These are phyloP conservation scores for Alternaria sp. DNA, from an alignment of 2,329 filamentous ascomycete species.

Conservation along the genomic window DNA sequence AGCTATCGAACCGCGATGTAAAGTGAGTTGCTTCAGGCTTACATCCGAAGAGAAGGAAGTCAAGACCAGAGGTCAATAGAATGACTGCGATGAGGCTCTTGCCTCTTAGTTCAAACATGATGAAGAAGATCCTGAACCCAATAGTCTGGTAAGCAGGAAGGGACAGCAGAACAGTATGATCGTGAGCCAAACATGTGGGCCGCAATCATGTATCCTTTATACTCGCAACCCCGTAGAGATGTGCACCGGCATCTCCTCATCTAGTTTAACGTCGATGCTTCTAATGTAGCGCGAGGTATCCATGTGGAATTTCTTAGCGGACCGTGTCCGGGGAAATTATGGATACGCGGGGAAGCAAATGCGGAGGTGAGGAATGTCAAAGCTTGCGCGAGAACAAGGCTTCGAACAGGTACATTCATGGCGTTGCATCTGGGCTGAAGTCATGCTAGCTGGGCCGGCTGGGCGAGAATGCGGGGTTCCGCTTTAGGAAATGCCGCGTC, in stretches of 20 bases:
- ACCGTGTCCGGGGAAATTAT: constrained; percentile 16
- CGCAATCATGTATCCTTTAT: constrained; percentile 4
- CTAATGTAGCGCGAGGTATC: not conserved
- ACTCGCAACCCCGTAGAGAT: not conserved
- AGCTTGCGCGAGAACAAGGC: not conserved
- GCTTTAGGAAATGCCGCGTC: constrained; percentile 11
- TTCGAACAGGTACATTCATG: not conserved
- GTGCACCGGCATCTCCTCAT: constrained; percentile 12
- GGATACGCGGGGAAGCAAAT: constrained; percentile 12
- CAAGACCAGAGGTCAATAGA: constrained; percentile 20
- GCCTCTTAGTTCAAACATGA: constrained; percentile 19
- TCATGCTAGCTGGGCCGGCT: constrained; percentile 8
- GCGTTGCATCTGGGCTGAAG: not conserved
- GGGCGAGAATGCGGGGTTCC: constrained; percentile 13
- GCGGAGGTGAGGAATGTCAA: constrained; percentile 6
- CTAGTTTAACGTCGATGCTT: constrained; percentile 2
- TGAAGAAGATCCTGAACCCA: not conserved
- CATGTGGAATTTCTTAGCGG: not conserved
- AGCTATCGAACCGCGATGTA: not conserved
- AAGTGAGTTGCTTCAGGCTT: not conserved
- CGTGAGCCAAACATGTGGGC: not conserved
- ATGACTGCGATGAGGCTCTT: constrained; percentile 21
- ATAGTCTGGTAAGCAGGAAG: not conserved
- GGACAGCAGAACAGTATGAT: not conserved
- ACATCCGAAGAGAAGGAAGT: constrained; percentile 25